A percentile compares a stretch with the other conserved stretches of the same genome.
These are phyloP conservation scores for Corymbia calophylla DNA, from an alignment of 441 rosid species.

Conservation along the genomic window DNA sequence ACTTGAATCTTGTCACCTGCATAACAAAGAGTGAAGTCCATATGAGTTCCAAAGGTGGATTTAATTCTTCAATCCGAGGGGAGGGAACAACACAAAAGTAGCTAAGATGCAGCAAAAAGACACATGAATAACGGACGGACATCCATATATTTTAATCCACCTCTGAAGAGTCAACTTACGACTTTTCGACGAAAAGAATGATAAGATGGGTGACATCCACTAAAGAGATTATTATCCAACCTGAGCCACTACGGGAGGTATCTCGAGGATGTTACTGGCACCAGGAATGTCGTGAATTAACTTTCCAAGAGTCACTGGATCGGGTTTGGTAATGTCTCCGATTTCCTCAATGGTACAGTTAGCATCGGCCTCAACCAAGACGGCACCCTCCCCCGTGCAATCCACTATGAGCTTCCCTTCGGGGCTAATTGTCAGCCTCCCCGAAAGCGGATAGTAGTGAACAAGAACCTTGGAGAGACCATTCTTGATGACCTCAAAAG, in stretches of 20 bases:
- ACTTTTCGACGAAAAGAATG: neutral
- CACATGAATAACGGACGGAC: neutral
- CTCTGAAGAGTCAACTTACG: neutral
- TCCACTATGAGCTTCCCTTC: constrained; percentile 68
- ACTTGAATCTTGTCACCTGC: constrained; percentile 76
- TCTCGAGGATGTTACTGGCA: constrained; percentile 65
- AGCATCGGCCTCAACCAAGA: constrained; percentile 83
- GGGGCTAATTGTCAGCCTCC: constrained; percentile 58
- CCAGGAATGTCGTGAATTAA: constrained; percentile 63
- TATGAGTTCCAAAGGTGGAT: neutral
- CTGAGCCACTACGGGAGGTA: constrained; percentile 74
- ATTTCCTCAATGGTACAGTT: constrained; percentile 42
- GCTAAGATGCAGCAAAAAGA: neutral
- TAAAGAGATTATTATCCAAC: constrained; percentile 15
- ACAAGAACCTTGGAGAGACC: constrained; percentile 69
- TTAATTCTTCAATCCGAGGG: neutral
- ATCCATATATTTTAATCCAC: neutral
- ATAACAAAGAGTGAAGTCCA: neutral
- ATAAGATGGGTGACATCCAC: neutral
- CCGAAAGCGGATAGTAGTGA: constrained; percentile 68
- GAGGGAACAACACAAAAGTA: neutral
- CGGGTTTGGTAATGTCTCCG: constrained; percentile 51
- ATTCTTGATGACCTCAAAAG: constrained; percentile 41
- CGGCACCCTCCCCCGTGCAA: constrained; percentile 79
- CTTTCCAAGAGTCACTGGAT: constrained; percentile 65